Percentiles rank a stretch among this genome's conserved stretches.
phyloP scores from a whole-genome alignment of 345 rosid species.

The Odontarrhena argentea region DNA sequence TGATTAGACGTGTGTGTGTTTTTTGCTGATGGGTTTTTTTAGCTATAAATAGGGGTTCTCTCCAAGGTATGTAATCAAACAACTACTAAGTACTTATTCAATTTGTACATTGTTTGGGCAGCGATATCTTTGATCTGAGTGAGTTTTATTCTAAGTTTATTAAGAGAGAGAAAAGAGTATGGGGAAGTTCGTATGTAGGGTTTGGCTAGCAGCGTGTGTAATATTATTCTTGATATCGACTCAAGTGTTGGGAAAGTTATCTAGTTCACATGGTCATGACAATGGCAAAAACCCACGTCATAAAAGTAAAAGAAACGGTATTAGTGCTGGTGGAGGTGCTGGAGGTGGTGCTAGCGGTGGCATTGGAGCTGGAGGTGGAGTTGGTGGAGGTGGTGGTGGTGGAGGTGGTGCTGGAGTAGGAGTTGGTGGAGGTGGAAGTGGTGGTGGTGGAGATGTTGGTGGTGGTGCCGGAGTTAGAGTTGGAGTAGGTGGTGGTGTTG shows the following conservation, averaged over 20 bases:
- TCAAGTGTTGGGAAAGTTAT: conserved; percentile 29
- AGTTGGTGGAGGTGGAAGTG: background rate
- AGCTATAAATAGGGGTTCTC: conserved; percentile 31
- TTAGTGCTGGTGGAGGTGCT: background rate
- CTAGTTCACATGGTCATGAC: background rate
- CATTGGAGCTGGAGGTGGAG: background rate
- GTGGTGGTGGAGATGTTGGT: background rate
- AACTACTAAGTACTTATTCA: conserved; percentile 7
- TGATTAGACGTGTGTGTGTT: conserved; percentile 6
- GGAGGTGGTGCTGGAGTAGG: background rate
- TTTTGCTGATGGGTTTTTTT: conserved; percentile 1
- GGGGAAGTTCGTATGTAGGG: conserved; percentile 35
- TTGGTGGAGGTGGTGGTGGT: background rate
- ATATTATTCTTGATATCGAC: conserved; percentile 17
- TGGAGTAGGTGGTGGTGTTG: conserved; percentile 23
- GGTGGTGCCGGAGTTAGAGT: background rate
- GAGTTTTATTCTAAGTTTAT: conserved; percentile 13
- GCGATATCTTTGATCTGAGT: conserved; percentile 11
- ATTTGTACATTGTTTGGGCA: conserved; percentile 17
- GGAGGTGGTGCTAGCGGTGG: background rate
- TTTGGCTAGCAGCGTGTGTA: conserved; percentile 30
- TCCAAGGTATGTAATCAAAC: conserved; percentile 15
- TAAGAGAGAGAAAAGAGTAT: conserved; percentile 13
- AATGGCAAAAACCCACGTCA: conserved; percentile 7
- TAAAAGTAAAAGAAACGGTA: background rate